Base-by-base conservation (phyloP, 2,329 filamentous ascomycete genomes). In the Byssothecium circinans region DNA sequence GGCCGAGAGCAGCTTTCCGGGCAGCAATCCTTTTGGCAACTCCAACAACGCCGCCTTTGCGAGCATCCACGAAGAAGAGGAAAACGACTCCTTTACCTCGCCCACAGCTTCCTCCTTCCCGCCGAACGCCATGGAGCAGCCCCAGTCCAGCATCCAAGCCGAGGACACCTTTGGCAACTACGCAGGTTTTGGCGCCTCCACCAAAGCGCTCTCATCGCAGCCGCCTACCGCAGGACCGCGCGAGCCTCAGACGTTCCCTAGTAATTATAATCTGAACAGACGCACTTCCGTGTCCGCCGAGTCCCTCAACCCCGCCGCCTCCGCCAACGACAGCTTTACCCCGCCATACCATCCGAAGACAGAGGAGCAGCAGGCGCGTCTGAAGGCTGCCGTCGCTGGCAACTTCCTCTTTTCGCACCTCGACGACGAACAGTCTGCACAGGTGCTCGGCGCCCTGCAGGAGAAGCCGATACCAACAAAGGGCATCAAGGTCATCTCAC, bases 281-380 rank as follows among this genome's bases (percentile, higher is more conserved):
- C 89, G 94, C 62, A 96, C 91, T 32, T 97, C 94, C 3, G 94
- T 99, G 43, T 97, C 94, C 33, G 94, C 94, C 41, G 94, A 99
- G 74, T 96, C 92, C 1, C 80, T 97, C 65, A 95, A 96, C 72
- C 94, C 94, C 15, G 88, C 86, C 40, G 85, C 88, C 25, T 86
- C 91, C 50, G 83, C 84, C 47, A 86, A 89, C 62, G 90, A 94
- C 70, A 94, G 89, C 72, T 99, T 92, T 91, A 82, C 85, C 23
- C 90, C 94, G 8, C 94, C 94, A 2, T 82, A 82, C 61, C 90
- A 94, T 69, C 82, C 85, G 54, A 99, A 99, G 78, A 83, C 88
- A 0, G 66, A 79, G 1, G 91, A 96, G 12, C 94, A 97, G 75
- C 73, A 95, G 37, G 75, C 79, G 15, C 86, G 94, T 46, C 80